A percentile compares a stretch with the other conserved stretches of the same genome.
phyloP scores from a whole-genome alignment of 2,329 filamentous ascomycete genomes.

The Exophiala sideris region DNA sequence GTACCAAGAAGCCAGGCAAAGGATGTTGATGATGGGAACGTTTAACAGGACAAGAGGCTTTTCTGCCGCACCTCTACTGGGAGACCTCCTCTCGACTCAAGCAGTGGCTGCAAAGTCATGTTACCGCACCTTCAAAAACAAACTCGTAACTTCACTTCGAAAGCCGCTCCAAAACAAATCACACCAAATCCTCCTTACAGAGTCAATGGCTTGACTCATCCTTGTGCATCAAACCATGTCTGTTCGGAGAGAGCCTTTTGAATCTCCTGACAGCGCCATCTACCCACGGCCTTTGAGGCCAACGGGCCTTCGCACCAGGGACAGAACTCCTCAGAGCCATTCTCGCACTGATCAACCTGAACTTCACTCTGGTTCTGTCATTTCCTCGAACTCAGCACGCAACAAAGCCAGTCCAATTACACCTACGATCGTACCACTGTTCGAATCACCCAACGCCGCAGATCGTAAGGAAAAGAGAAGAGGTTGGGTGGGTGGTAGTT shows the following conservation, averaged over 20 bases:
- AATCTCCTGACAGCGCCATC: not conserved
- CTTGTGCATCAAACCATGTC: conserved; percentile 4
- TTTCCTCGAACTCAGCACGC: too few species aligned
- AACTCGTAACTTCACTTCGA: not conserved
- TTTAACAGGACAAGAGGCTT: too few species aligned
- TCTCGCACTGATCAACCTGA: not conserved
- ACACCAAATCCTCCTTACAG: not conserved
- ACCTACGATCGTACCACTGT: not conserved
- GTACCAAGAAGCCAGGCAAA: not conserved
- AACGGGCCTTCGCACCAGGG: conserved; percentile 10
- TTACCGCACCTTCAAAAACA: conserved; percentile 6
- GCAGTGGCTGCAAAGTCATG: not conserved
- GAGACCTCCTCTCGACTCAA: too few species aligned
- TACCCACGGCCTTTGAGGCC: not conserved
- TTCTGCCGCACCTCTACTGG: too few species aligned
- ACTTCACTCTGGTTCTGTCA: not conserved
- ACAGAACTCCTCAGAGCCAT: not conserved
- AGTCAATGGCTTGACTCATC: not conserved
- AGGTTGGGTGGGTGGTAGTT: conserved; percentile 13
- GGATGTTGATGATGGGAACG: not conserved
- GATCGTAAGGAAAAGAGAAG: conserved; percentile 3
- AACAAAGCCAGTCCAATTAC: not conserved
- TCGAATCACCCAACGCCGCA: not conserved
- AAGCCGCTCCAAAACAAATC: not conserved
- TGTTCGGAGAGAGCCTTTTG: not conserved